Evolutionary conservation across 352 stramenopile genomes (phyloP).

Genomic region (Albugo candida): DNA sequence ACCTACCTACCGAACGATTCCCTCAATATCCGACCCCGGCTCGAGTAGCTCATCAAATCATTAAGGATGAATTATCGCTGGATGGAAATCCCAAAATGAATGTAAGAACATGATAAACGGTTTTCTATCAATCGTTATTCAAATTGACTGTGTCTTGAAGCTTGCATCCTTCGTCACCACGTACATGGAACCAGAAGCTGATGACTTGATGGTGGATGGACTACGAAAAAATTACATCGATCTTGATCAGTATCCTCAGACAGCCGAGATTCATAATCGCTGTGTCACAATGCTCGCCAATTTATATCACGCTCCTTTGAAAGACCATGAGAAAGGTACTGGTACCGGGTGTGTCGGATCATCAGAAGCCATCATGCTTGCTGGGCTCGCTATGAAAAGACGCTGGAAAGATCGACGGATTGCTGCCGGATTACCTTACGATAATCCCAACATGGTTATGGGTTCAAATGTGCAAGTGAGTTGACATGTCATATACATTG

Average conservation of each 20-base stretch:
- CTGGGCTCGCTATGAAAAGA: conserved; percentile 81
- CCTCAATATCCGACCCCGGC: conserved; percentile 45
- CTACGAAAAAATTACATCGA: conserved; percentile 87
- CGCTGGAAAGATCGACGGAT: conserved; percentile 76
- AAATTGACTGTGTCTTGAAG: conserved; percentile 5
- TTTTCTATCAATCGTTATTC: not conserved
- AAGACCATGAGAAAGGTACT: conserved; percentile 28
- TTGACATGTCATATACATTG: not conserved
- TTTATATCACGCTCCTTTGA: conserved; percentile 69
- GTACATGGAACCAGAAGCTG: conserved; percentile 81
- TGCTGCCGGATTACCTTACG: conserved; percentile 44
- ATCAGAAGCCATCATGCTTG: conserved; percentile 84
- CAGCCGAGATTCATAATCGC: conserved; percentile 84
- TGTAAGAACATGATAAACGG: conserved; percentile 9
- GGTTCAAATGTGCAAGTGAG: conserved; percentile 61
- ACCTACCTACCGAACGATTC: conserved; percentile 37
- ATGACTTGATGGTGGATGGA: conserved; percentile 79
- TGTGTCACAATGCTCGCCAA: conserved; percentile 85
- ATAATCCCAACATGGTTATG: conserved; percentile 86
- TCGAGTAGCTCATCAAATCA: conserved; percentile 69
- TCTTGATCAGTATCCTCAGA: conserved; percentile 83
- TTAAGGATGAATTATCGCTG: conserved; percentile 78
- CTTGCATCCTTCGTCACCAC: conserved; percentile 83
- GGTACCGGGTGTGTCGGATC: conserved; percentile 83
- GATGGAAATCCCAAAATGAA: conserved; percentile 84